phyloP scores from a whole-genome alignment of 2,329 filamentous ascomycete genomes.

The Rhinocladiella mackenziei region DNA sequence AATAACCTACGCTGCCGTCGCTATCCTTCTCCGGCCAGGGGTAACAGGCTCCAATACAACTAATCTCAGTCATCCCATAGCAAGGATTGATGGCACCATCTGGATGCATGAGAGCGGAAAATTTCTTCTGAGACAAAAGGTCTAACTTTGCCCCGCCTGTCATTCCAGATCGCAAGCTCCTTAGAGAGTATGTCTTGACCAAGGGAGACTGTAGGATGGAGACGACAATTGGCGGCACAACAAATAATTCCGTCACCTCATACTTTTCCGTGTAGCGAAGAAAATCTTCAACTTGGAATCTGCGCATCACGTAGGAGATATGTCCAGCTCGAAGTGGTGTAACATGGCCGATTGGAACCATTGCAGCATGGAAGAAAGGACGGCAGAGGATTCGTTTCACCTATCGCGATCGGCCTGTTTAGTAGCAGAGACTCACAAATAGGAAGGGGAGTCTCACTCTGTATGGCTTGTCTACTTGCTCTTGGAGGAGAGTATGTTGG shows the following conservation, averaged over 20 bases:
- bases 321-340: slow-evolving; percentile 41
- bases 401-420: neutral
- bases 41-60: no score
- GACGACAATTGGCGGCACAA: slow-evolving; percentile 45
- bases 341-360: slow-evolving; percentile 15
- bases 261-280: slow-evolving; percentile 15
- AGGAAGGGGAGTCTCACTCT: neutral
- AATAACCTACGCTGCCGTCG: no score
- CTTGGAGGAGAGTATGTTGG: slow-evolving; percentile 38
- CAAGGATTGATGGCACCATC: no score
- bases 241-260: slow-evolving; percentile 19
- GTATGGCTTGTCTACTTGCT: slow-evolving; percentile 3
- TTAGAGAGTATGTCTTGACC: no score
- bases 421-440: neutral
- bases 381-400: slow-evolving; percentile 2
- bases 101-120: no score
- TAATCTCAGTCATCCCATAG: no score
- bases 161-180: no score
- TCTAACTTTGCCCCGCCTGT: no score
- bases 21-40: no score
- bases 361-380: slow-evolving; percentile 17
- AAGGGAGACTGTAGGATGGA: slow-evolving; percentile 32
- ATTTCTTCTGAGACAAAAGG: no score
- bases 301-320: slow-evolving; percentile 46
- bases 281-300: slow-evolving; percentile 35